Evolutionary conservation across 352 stramenopile species (phyloP).

Genomic region (Phytophthora uliginosa): DNA sequence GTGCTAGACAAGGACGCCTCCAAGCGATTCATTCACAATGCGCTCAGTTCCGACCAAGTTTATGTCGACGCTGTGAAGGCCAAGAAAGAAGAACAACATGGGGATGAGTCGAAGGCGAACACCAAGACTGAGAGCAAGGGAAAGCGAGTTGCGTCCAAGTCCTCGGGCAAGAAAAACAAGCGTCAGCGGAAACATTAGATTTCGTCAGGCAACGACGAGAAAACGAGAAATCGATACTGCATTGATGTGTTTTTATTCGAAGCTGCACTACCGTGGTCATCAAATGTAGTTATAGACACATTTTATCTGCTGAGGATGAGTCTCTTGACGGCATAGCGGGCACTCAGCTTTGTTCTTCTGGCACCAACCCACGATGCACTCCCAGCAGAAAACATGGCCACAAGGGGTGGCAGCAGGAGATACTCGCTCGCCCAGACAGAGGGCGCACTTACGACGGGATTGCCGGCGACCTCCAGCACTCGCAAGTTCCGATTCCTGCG

Average conservation of each 20-base stretch:
- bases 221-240: constrained; percentile 32
- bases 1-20: constrained; percentile 84
- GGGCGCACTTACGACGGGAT: constrained; percentile 78
- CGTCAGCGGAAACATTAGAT: constrained; percentile 57
- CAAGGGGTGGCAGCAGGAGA: constrained; percentile 87
- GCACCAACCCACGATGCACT: constrained; percentile 95
- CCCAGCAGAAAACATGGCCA: constrained; percentile 94
- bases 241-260: constrained; percentile 37
- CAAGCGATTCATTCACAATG: constrained; percentile 88
- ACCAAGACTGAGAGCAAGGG: constrained; percentile 47
- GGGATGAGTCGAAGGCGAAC: constrained; percentile 40
- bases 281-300: constrained; percentile 93
- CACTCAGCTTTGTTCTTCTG: constrained; percentile 94
- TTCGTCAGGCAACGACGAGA: constrained; percentile 1
- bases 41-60: constrained; percentile 88
- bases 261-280: constrained; percentile 14
- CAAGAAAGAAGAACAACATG: constrained; percentile 45
- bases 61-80: constrained; percentile 77
- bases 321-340: constrained; percentile 89
- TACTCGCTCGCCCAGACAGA: constrained; percentile 87
- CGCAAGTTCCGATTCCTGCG: not conserved
- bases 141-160: constrained; percentile 34
- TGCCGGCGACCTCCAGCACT: constrained; percentile 17
- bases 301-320: constrained; percentile 92
- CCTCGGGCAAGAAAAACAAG: constrained; percentile 63